Evolutionary conservation across 805 yeast species (phyloP).

Genomic region (Hanseniaspora hatyaiensis): DNA sequence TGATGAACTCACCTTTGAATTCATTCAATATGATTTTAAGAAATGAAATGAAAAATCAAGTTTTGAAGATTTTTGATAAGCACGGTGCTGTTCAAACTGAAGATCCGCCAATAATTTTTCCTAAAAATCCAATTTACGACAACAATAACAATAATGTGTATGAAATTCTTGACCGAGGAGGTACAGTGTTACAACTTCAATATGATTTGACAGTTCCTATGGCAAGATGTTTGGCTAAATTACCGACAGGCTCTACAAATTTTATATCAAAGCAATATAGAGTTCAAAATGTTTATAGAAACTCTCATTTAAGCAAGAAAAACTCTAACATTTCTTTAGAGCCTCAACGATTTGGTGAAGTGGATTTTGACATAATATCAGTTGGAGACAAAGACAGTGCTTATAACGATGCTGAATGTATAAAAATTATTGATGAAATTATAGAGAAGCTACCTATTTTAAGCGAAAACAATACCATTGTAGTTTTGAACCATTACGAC

Average conservation of each 20-base stretch:
- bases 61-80: conserved; percentile 50
- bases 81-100: conserved; percentile 84
- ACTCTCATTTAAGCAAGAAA: conserved; percentile 31
- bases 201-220: conserved; percentile 82
- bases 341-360: conserved; percentile 66
- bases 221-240: conserved; percentile 70
- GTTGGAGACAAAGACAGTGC: conserved; percentile 41
- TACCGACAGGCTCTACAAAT: conserved; percentile 23
- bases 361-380: conserved; percentile 69
- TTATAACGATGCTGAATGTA: conserved; percentile 75
- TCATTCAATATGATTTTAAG: conserved; percentile 47
- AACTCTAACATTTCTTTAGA: conserved; percentile 46
- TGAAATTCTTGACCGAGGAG: conserved; percentile 73
- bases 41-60: conserved; percentile 46
- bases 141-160: conserved; percentile 46
- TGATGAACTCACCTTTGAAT: conserved; percentile 19
- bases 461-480: conserved; percentile 40
- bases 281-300: conserved; percentile 72
- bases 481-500: conserved; percentile 71
- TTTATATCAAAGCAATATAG: conserved; percentile 48
- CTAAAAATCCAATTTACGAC: conserved; percentile 62
- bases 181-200: conserved; percentile 78
- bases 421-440: conserved; percentile 71
- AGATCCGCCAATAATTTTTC: conserved; percentile 58
- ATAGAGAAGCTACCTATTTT: conserved; percentile 56